A percentile compares a stretch with the other conserved stretches of the same genome.
phyloP scores from a whole-genome alignment of 2,329 filamentous ascomycete species.

The Thelonectria blattea region DNA sequence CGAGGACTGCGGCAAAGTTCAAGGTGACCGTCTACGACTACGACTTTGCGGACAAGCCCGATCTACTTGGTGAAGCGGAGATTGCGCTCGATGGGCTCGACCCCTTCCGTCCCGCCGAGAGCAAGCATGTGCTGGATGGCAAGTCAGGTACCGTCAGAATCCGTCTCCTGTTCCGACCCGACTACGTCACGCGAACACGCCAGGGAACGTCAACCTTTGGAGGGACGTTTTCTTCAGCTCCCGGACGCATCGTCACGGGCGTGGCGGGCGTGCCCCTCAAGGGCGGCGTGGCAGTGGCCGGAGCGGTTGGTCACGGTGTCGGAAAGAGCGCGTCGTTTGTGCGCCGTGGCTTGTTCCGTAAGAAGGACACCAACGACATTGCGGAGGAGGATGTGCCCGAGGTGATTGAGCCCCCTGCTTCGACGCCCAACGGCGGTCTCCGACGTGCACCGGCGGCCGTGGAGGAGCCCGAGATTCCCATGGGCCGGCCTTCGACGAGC shows the following conservation, averaged over 20 bases:
- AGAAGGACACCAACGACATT: slow-evolving; percentile 68
- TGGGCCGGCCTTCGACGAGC: slow-evolving; percentile 35
- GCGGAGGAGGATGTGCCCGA: slow-evolving; percentile 55
- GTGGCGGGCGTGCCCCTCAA: slow-evolving; percentile 91
- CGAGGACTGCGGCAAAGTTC: slow-evolving; percentile 85
- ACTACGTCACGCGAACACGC: slow-evolving; percentile 84
- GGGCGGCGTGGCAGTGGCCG: slow-evolving; percentile 79
- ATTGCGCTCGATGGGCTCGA: slow-evolving; percentile 83
- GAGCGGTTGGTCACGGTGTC: slow-evolving; percentile 76
- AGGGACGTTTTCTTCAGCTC: slow-evolving; percentile 83
- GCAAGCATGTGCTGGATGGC: slow-evolving; percentile 78
- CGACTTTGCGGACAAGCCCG: slow-evolving; percentile 95
- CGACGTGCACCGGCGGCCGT: slow-evolving; percentile 51
- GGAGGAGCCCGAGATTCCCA: slow-evolving; percentile 38
- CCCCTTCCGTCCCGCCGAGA: slow-evolving; percentile 81
- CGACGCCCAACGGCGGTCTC: slow-evolving; percentile 47
- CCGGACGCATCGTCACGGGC: slow-evolving; percentile 84
- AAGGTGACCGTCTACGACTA: slow-evolving; percentile 87
- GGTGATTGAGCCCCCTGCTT: slow-evolving; percentile 46
- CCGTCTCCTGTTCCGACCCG: slow-evolving; percentile 88
- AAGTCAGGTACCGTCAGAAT: slow-evolving; percentile 86
- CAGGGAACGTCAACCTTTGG: slow-evolving; percentile 94
- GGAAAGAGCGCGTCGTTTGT: slow-evolving; percentile 91
- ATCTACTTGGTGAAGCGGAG: slow-evolving; percentile 78
- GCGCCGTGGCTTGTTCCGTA: slow-evolving; percentile 79